These are phyloP conservation scores for Testicularia cyperi DNA, from an alignment of 1,284 basidiomycete species.

Conservation along the genomic window DNA sequence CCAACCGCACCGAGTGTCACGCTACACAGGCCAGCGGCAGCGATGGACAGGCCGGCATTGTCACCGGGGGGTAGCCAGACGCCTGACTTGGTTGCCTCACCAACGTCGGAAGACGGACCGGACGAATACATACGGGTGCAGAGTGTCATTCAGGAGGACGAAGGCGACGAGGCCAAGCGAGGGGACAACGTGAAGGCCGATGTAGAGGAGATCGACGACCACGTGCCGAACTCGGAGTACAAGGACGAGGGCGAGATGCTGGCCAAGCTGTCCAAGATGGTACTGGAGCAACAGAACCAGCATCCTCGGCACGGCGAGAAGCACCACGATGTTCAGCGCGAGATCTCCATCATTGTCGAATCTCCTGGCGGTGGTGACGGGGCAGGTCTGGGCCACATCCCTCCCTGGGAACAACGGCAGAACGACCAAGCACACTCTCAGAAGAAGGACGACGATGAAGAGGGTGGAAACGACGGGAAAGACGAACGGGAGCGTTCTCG, in stretches of 20 bases:
- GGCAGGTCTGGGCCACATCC: too few relatives aligned
- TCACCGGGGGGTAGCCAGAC: conserved; percentile 21
- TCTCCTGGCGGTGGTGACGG: too few relatives aligned
- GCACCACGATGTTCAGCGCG: too few relatives aligned
- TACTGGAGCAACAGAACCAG: conserved; percentile 7
- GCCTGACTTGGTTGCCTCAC: conserved; percentile 13
- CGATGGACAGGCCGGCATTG: not conserved
- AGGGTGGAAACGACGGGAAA: not conserved
- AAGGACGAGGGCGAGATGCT: conserved; percentile 11
- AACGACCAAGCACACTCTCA: not conserved
- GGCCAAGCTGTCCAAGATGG: conserved; percentile 3
- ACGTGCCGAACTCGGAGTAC: too few relatives aligned
- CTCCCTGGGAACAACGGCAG: too few relatives aligned
- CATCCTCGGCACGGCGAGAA: not conserved
- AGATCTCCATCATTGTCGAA: too few relatives aligned
- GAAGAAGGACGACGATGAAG: not conserved
- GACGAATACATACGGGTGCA: not conserved
- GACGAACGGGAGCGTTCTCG: conserved; percentile 11
- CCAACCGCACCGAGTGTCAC: conserved; percentile 19
- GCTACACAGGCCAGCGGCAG: conserved; percentile 5
- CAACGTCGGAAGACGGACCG: conserved; percentile 1
- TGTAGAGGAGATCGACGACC: conserved; percentile 4
- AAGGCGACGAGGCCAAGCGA: conserved; percentile 4
- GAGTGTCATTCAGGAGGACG: conserved; percentile 1
- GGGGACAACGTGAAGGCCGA: not conserved